Evolutionary conservation across 2,329 filamentous ascomycete species (phyloP).

Genomic region (Aspergillus chevalieri): DNA sequence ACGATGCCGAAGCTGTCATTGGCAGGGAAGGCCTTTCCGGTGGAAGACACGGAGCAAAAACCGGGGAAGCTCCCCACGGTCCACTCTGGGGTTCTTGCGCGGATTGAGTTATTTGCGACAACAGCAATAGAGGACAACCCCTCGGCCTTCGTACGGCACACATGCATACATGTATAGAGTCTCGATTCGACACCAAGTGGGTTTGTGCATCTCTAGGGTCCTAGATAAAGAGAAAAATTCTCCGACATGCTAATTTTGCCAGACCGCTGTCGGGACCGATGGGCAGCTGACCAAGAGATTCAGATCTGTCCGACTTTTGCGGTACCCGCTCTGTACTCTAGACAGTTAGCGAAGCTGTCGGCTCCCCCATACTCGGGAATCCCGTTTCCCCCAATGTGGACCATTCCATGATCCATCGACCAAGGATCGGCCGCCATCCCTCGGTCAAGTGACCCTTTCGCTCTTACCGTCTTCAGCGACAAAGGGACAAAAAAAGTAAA

Average conservation of each 20-base stretch:
- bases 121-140: not conserved
- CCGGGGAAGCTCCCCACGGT: not conserved
- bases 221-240: not conserved
- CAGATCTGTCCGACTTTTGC: conserved; percentile 10
- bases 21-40: not conserved
- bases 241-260: conserved; percentile 1
- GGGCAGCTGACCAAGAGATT: conserved; percentile 1
- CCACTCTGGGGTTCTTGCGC: not conserved
- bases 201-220: not conserved
- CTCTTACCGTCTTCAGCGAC: conserved; percentile 10
- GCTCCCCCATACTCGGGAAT: conserved; percentile 16
- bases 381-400: conserved; percentile 11
- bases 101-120: not conserved
- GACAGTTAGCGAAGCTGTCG: conserved; percentile 4
- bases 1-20: conserved; percentile 1
- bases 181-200: not conserved
- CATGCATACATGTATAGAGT: not conserved
- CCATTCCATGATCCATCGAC: conserved; percentile 11
- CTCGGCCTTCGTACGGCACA: not conserved
- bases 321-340: conserved; percentile 6
- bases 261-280: conserved; percentile 4
- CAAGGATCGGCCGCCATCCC: conserved; percentile 9
- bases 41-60: not conserved
- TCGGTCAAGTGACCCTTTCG: conserved; percentile 13
- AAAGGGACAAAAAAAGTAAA: conserved; percentile 7